A percentile compares a stretch with the other conserved stretches of the same genome.
Conservation (phyloP, 768 basidiomycete genomes). For the Leccinum incarnatum region DNA sequence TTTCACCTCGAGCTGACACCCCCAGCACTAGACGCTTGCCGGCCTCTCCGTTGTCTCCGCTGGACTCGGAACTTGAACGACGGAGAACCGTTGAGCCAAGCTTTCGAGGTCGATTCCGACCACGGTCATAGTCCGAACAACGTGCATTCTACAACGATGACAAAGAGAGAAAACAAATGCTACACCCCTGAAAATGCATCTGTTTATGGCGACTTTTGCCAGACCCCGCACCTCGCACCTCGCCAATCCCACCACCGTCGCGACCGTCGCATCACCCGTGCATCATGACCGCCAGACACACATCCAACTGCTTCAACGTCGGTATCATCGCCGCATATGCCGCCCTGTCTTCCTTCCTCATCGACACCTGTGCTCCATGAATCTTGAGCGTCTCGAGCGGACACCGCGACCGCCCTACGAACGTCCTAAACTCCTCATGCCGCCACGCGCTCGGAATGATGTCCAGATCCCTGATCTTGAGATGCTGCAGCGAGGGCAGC, state of each 20-base stretch:
- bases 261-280: background rate
- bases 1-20: background rate
- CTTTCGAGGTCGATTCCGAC: too few species aligned
- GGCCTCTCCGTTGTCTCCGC: too few species aligned
- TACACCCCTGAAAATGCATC: too few species aligned
- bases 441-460: slow-evolving; percentile 17
- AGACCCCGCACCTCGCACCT: background rate
- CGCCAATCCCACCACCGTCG: background rate
- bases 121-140: too few species aligned
- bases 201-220: slow-evolving; percentile 8
- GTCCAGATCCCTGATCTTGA: slow-evolving; percentile 16
- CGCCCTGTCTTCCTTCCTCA: slow-evolving; percentile 14
- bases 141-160: background rate
- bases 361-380: slow-evolving; percentile 9
- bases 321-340: slow-evolving; percentile 16
- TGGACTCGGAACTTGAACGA: too few species aligned
- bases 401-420: slow-evolving; percentile 20
- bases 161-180: slow-evolving; percentile 11
- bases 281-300: slow-evolving; percentile 11
- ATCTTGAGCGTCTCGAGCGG: slow-evolving; percentile 19
- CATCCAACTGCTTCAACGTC: slow-evolving; percentile 17
- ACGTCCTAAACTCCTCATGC: slow-evolving; percentile 13
- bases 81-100: too few species aligned
- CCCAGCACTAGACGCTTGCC: too few species aligned
- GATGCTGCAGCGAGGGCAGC: slow-evolving; percentile 10